These are phyloP conservation scores for Phyllosticta citribraziliensis DNA, from an alignment of 2,329 filamentous ascomycete species.

Conservation along the genomic window DNA sequence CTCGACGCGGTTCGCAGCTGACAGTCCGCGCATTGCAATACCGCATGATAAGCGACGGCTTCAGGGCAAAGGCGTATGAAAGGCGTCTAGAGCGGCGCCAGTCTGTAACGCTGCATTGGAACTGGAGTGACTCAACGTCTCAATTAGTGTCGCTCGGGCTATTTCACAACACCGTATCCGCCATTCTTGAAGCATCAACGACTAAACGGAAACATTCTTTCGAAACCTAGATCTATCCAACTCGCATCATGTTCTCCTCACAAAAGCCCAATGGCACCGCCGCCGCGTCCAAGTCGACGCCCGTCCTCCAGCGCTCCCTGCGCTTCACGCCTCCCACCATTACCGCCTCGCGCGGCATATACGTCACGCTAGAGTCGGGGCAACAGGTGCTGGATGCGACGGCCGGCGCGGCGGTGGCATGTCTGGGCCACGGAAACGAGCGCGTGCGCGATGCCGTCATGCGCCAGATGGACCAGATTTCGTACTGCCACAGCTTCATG, in stretches of 20 bases:
- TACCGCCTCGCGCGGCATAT: conserved; percentile 40
- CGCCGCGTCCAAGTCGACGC: conserved; percentile 5
- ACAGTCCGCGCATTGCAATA: neutral
- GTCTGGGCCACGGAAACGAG: conserved; percentile 57
- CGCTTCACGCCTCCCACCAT: conserved; percentile 38
- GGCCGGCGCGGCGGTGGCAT: conserved; percentile 62
- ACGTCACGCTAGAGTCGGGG: conserved; percentile 45
- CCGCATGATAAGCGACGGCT: neutral
- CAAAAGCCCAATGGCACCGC: neutral
- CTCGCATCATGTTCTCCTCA: neutral
- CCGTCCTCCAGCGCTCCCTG: conserved; percentile 45
- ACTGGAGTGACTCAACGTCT: neutral
- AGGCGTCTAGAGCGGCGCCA: neutral
- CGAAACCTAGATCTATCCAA: neutral
- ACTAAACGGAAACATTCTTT: neutral
- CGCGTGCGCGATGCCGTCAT: conserved; percentile 52
- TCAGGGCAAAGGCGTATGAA: neutral
- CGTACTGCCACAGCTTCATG: conserved; percentile 50
- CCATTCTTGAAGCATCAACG: neutral
- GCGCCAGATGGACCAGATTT: conserved; percentile 48
- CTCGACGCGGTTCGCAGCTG: neutral
- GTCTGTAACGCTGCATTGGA: neutral
- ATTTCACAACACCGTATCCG: neutral
- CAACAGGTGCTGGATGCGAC: conserved; percentile 60
- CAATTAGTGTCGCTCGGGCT: neutral